Conservation (phyloP, 1,139 yeast species). For the Sugiyamaella paludigena region DNA sequence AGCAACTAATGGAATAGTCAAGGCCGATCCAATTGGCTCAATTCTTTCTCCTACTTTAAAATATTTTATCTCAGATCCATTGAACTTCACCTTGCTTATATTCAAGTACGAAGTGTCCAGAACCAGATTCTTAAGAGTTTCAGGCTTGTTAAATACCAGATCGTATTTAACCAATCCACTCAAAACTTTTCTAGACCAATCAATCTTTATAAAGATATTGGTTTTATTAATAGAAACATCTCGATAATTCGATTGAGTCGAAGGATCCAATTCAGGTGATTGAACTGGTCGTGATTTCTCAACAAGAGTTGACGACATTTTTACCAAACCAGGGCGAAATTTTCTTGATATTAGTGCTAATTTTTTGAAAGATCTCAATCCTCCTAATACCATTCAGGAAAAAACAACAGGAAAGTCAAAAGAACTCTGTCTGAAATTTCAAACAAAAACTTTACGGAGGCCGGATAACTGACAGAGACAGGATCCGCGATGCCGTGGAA, state of each 20-base stretch:
- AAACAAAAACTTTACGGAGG: no score
- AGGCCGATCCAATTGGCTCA: conserved; percentile 68
- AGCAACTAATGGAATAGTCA: conserved; percentile 41
- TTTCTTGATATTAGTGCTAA: no score
- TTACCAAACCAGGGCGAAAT: not conserved
- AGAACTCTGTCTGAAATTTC: no score
- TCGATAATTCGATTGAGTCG: conserved; percentile 70
- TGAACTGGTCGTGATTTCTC: conserved; percentile 22
- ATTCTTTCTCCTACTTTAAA: conserved; percentile 48
- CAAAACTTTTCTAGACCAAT: conserved; percentile 54
- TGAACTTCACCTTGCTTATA: conserved; percentile 48
- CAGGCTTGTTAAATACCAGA: conserved; percentile 37
- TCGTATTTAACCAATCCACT: conserved; percentile 56
- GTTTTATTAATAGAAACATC: conserved; percentile 54
- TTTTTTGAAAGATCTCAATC: no score
- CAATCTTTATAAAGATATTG: conserved; percentile 50
- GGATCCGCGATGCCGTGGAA: no score
- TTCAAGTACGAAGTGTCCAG: conserved; percentile 70
- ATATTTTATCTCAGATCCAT: conserved; percentile 37
- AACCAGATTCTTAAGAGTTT: conserved; percentile 37
- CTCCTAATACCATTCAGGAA: no score
- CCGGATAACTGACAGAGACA: no score
- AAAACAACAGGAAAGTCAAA: no score
- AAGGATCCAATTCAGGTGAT: conserved; percentile 51
- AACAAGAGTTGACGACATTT: conserved; percentile 12